phyloP scores from a whole-genome alignment of 2,329 filamentous ascomycete genomes.

The Esteya vermicola region DNA sequence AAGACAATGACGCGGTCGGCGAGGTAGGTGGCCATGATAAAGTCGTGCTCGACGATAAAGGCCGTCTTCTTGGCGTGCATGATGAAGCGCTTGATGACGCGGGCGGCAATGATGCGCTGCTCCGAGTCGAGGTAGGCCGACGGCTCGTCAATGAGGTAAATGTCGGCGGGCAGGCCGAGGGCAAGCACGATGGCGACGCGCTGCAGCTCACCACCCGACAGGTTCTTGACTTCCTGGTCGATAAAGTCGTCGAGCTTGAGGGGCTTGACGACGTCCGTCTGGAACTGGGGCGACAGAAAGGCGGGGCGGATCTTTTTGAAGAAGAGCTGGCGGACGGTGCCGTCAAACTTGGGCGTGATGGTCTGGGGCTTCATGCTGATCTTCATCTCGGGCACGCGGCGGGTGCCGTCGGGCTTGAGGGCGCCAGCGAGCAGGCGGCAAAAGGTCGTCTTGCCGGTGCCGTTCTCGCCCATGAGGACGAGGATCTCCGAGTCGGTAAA shows the following conservation, averaged over 20 bases:
- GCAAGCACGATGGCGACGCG: constrained; percentile 95
- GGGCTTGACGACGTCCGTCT: constrained; percentile 99
- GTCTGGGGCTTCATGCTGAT: constrained; percentile 84
- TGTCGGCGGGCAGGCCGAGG: constrained; percentile 90
- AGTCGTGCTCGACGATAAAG: constrained; percentile 99
- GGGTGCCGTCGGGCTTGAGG: constrained; percentile 72
- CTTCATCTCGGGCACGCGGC: constrained; percentile 79
- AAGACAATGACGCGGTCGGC: constrained; percentile 97
- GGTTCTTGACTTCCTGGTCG: constrained; percentile 96
- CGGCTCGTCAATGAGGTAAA: constrained; percentile 97
- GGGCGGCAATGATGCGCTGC: constrained; percentile 92
- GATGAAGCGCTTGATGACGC: constrained; percentile 99
- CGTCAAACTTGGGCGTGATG: constrained; percentile 95
- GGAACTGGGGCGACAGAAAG: constrained; percentile 94
- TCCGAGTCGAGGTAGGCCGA: constrained; percentile 96
- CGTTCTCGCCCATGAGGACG: constrained; percentile 99
- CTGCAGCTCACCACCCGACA: constrained; percentile 98
- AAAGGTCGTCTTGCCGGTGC: constrained; percentile 95
- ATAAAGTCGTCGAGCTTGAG: constrained; percentile 98
- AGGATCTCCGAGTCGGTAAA: constrained; percentile 98
- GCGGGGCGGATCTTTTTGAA: constrained; percentile 99
- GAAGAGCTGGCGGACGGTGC: constrained; percentile 93
- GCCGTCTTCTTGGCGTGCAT: constrained; percentile 99
- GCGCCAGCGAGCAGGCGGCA: constrained; percentile 90
- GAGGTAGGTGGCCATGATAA: constrained; percentile 61